These are phyloP conservation scores for Golubevia pallescens DNA, from an alignment of 1,284 basidiomycete genomes.

Conservation along the genomic window DNA sequence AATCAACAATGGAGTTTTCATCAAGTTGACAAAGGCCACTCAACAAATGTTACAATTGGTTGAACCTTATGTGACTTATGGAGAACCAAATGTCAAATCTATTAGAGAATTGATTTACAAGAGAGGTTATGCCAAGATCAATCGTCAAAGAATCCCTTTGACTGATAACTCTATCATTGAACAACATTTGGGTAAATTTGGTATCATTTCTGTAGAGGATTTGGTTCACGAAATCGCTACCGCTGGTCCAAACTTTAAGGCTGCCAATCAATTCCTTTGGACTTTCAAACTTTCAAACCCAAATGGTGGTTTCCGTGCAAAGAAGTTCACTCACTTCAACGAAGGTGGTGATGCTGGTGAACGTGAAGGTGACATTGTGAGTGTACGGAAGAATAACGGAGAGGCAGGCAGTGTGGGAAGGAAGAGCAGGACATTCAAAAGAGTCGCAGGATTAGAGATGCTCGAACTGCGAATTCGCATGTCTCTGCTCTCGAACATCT, in stretches of 20 bases:
- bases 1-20: slow-evolving; percentile 99
- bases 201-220: slow-evolving; percentile 97
- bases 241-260: slow-evolving; percentile 98
- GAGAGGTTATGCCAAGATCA: slow-evolving; percentile 97
- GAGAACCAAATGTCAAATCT: slow-evolving; percentile 93
- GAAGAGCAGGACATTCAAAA: too few relatives aligned
- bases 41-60: slow-evolving; percentile 97
- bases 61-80: slow-evolving; percentile 88
- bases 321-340: slow-evolving; percentile 81
- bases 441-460: too few relatives aligned
- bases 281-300: slow-evolving; percentile 99
- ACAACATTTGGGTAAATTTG: slow-evolving; percentile 86
- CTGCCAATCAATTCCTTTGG: slow-evolving; percentile 86
- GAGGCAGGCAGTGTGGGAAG: too few relatives aligned
- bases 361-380: slow-evolving; percentile 26
- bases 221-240: slow-evolving; percentile 97
- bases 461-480: too few relatives aligned
- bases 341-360: slow-evolving; percentile 73
- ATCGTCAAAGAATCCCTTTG: slow-evolving; percentile 96
- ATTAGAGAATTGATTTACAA: slow-evolving; percentile 99
- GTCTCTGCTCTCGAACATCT: too few relatives aligned
- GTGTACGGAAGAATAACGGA: slow-evolving; percentile 1
- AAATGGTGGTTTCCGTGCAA: slow-evolving; percentile 92
- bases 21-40: slow-evolving; percentile 95
- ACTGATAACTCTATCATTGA: slow-evolving; percentile 94